phyloP scores from a whole-genome alignment of 2,329 filamentous ascomycete genomes.

The Penicillium sp. region DNA sequence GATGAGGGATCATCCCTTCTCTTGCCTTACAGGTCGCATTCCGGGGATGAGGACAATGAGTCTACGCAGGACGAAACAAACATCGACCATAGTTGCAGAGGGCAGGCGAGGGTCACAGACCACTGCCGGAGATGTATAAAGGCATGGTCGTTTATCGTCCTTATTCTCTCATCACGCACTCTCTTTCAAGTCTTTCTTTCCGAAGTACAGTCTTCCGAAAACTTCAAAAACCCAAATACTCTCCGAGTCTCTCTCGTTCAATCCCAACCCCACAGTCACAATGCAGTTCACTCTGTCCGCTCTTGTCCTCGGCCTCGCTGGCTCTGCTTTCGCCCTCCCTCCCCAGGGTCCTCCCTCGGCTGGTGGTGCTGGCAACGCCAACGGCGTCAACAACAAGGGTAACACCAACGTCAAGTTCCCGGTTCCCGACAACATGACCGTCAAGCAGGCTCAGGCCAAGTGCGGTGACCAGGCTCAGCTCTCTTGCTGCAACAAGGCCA shows the following conservation, averaged over 20 bases:
- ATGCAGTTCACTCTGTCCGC: conserved; percentile 36
- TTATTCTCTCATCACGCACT: conserved; percentile 26
- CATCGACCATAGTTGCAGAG: conserved; percentile 5
- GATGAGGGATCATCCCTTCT: conserved; percentile 12
- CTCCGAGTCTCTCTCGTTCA: conserved; percentile 26
- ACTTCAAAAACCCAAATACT: conserved; percentile 3
- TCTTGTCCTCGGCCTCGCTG: conserved; percentile 32
- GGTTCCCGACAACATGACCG: conserved; percentile 29
- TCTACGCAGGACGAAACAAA: conserved; percentile 8
- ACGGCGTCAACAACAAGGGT: conserved; percentile 29
- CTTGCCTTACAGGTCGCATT: conserved; percentile 30
- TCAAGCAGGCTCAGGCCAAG: conserved; percentile 37
- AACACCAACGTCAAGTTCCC: conserved; percentile 33
- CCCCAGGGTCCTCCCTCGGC: conserved; percentile 15
- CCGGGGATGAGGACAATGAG: conserved; percentile 20
- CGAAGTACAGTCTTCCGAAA: conserved; percentile 24
- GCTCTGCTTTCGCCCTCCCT: conserved; percentile 30
- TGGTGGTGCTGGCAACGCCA: conserved; percentile 20
- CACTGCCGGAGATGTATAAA: conserved; percentile 32
- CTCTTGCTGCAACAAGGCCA: conserved; percentile 39
- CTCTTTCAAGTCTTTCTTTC: conserved; percentile 29
- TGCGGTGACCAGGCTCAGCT: conserved; percentile 37
- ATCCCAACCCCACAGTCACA: conserved; percentile 31
- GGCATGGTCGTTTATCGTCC: conserved; percentile 18
- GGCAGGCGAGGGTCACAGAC: conserved; percentile 16